Base-by-base conservation (phyloP, 441 rosid genomes). In the Erodium moschatum region DNA sequence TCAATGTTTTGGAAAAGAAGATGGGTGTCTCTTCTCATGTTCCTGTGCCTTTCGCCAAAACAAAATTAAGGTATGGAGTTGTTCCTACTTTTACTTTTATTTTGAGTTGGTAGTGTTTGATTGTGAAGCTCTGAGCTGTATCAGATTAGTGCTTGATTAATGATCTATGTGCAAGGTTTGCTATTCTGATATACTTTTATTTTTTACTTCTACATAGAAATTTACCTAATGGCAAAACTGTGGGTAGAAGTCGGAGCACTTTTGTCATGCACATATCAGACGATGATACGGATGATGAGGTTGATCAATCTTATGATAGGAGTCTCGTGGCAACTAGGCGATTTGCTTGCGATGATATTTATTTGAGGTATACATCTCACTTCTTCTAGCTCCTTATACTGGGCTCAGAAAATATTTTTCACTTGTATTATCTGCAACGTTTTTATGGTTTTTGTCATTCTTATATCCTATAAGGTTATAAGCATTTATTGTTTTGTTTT, bases 261-360 rank as follows among this genome's bases (percentile, higher is more conserved):
- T 93, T 93, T 77, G 79, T 85, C 13, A 84, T 93, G 94, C 83
- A 78, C 40, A 69, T 91, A 42, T 81, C 84, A 2, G 92, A 87
- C 61, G 88, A 86, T 71, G 96, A 90, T 65, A 62, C 79, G 61
- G 89, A 83, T 61, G 83, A 69, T 4, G 83, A 74, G 65, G 69
- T 16, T 52, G 76, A 77, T 66, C 78, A 79, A 70, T 74, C 56
- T 46, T 20, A 35, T 72, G 69, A 67, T 70, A 50, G 61, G 58
- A 68, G 78, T 27, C 66, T 75, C 64, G 75, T 83, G 74, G 58
- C 61, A 9, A 78, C 78, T 0, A 81, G 72, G 68, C 81, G 80
- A 19, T 86, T 91, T 71, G 71, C 66, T 18, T 89, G 81, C 69
- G 80, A 81, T 73, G 85, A 79, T 69, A 29, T 85, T 18, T 84